Conservation (phyloP, 2,329 filamentous ascomycete genomes). For the Exophiala oligosperma region DNA sequence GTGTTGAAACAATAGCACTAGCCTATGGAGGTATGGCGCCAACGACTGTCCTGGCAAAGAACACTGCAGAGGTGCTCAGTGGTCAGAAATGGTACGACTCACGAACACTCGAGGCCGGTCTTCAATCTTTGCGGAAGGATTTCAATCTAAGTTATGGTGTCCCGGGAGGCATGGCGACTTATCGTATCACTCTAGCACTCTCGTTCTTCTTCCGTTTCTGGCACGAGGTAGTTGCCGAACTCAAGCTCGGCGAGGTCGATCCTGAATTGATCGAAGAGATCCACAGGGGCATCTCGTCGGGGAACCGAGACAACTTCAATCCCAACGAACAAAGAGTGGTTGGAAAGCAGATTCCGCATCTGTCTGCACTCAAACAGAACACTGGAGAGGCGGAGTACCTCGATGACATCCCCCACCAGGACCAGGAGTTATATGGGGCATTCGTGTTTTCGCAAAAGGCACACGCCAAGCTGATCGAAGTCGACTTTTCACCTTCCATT, state of each 20-base stretch:
- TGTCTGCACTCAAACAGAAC: constrained; percentile 89
- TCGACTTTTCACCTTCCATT: constrained; percentile 74
- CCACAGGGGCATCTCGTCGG: constrained; percentile 77
- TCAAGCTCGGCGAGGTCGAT: constrained; percentile 59
- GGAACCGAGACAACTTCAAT: constrained; percentile 72
- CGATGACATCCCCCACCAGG: constrained; percentile 84
- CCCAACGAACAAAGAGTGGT: constrained; percentile 81
- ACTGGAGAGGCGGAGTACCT: constrained; percentile 96
- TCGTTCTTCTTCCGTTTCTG: constrained; percentile 98
- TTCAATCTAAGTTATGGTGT: constrained; percentile 89
- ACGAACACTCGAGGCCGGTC: constrained; percentile 81
- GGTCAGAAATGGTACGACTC: constrained; percentile 80
- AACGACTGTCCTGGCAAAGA: constrained; percentile 82
- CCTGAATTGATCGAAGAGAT: constrained; percentile 79
- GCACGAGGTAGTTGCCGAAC: constrained; percentile 70
- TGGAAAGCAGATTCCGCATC: constrained; percentile 79
- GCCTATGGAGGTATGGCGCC: constrained; percentile 96
- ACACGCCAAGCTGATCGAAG: constrained; percentile 71
- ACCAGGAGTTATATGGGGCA: constrained; percentile 86
- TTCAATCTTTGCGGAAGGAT: constrained; percentile 84
- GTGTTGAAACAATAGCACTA: constrained; percentile 73
- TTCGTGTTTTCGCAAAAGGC: constrained; percentile 86
- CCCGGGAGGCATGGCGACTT: constrained; percentile 96
- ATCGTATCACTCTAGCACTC: constrained; percentile 83
- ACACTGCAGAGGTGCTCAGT: constrained; percentile 69